These are phyloP conservation scores for Suillus tomentosus DNA, from an alignment of 768 basidiomycete genomes.

Conservation along the genomic window DNA sequence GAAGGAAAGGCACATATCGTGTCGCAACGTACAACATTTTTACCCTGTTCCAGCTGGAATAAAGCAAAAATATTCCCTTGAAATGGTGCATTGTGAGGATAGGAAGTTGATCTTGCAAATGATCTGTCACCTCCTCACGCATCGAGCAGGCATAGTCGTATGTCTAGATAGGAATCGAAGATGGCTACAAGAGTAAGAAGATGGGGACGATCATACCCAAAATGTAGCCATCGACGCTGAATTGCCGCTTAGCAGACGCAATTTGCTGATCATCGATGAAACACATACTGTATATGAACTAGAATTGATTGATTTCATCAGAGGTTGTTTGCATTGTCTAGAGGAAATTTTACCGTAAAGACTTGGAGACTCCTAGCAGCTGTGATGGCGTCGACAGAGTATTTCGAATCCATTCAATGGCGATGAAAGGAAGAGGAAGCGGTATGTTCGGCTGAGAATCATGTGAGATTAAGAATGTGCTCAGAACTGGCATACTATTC, in stretches of 20 bases:
- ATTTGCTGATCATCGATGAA: neutral
- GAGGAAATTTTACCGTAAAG: neutral
- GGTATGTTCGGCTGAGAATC: neutral
- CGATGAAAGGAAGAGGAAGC: neutral
- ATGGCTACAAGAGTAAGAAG: neutral
- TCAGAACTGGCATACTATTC: neutral
- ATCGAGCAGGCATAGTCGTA: conserved; percentile 9
- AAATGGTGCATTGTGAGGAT: neutral
- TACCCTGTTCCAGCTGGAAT: neutral
- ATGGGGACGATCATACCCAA: conserved; percentile 5
- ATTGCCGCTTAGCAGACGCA: neutral
- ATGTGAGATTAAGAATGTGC: neutral
- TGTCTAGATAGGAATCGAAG: neutral
- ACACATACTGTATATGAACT: neutral
- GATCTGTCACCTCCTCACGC: conserved; percentile 1
- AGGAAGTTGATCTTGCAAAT: neutral
- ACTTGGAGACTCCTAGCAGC: neutral
- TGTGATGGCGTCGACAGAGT: neutral
- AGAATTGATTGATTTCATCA: neutral
- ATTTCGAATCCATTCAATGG: neutral
- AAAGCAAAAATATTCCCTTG: conserved; percentile 7
- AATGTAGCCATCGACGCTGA: conserved; percentile 11
- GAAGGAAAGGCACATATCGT: conserved; percentile 11
- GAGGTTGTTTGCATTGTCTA: neutral
- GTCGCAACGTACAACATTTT: conserved; percentile 9